These are phyloP conservation scores for Elaeagnus macrophylla DNA, from an alignment of 306 rosid species.

Conservation along the genomic window DNA sequence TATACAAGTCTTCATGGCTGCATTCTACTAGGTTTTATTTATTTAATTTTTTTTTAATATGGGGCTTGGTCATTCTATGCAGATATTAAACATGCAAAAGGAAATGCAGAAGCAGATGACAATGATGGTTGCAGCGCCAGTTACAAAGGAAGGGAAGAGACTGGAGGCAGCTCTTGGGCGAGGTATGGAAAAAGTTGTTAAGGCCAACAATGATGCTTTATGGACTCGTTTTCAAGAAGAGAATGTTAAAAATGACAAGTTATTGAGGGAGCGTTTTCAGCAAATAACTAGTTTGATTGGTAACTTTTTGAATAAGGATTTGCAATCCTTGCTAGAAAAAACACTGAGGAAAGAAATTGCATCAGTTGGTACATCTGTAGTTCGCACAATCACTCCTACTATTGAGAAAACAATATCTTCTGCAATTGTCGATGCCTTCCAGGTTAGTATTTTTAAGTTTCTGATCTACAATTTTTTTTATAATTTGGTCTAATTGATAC, in stretches of 20 bases:
- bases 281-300: conserved; percentile 42
- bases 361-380: conserved; percentile 65
- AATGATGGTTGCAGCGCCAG: conserved; percentile 57
- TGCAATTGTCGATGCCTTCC: conserved; percentile 69
- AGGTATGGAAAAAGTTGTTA: conserved; percentile 68
- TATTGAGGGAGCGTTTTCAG: conserved; percentile 54
- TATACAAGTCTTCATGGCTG: neutral
- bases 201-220: conserved; percentile 66
- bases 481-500: conserved; percentile 34
- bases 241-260: conserved; percentile 69
- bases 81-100: conserved; percentile 70
- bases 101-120: conserved; percentile 91
- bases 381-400: conserved; percentile 63
- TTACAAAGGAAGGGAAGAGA: conserved; percentile 84
- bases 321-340: conserved; percentile 66
- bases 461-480: conserved; percentile 12
- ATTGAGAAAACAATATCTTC: conserved; percentile 79
- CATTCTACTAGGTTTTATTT: neutral
- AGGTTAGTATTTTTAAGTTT: conserved; percentile 45
- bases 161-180: conserved; percentile 74
- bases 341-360: conserved; percentile 83
- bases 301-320: conserved; percentile 70
- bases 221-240: conserved; percentile 95
- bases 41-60: conserved; percentile 9
- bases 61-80: conserved; percentile 18